A percentile compares a stretch with the other conserved stretches of the same genome.
Conservation (phyloP, 768 basidiomycete genomes). For the Porpolomopsis calyptriformis region DNA sequence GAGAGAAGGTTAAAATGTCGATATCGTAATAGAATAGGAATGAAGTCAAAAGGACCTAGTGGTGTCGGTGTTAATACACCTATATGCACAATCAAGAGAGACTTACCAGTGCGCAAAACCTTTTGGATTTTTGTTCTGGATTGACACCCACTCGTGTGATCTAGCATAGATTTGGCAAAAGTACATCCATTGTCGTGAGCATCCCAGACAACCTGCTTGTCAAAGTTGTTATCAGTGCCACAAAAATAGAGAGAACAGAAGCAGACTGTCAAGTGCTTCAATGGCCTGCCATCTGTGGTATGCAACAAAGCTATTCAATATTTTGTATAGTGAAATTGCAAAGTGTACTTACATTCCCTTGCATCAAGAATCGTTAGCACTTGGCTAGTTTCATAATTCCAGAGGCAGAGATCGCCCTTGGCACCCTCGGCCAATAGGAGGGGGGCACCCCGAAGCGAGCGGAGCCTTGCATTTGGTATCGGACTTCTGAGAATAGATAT, state of each 20-base stretch:
- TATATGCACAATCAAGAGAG: no score
- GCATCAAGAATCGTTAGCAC: neutral
- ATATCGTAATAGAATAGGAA: no score
- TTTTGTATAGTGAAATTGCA: neutral
- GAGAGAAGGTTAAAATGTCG: no score
- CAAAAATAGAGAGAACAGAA: neutral
- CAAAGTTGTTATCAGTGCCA: neutral
- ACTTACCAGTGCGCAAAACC: no score
- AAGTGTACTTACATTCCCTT: conserved; percentile 5
- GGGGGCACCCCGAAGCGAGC: neutral
- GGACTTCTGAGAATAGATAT: neutral
- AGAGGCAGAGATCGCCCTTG: neutral
- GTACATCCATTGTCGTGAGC: neutral
- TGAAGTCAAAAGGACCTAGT: no score
- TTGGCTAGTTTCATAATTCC: neutral
- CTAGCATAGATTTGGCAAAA: neutral
- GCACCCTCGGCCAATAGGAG: neutral
- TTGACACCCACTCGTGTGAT: neutral
- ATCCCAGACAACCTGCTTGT: neutral
- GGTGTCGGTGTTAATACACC: no score
- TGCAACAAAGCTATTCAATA: neutral
- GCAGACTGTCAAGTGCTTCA: neutral
- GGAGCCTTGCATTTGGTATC: neutral
- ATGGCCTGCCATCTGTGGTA: neutral
- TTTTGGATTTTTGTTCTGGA: no score